phyloP scores from a whole-genome alignment of 1,139 yeast genomes.

The Blastobotrys illinoisensis region DNA sequence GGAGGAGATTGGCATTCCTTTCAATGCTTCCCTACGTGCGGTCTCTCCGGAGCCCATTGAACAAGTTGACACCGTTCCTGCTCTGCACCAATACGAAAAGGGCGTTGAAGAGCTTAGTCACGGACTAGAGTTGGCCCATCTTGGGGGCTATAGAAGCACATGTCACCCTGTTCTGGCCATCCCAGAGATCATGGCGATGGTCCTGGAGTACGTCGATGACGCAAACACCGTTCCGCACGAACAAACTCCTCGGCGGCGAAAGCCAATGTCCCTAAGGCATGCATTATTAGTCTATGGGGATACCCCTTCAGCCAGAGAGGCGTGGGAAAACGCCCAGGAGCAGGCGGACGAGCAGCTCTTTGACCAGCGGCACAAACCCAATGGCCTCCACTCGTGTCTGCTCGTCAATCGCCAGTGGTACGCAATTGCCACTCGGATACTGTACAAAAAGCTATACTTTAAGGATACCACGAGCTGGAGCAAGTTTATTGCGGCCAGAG shows the following conservation, averaged over 20 bases:
- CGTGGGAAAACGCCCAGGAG: constrained; percentile 41
- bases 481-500: constrained; percentile 34
- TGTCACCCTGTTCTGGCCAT: constrained; percentile 54
- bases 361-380: constrained; percentile 2
- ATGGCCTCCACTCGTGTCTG: constrained; percentile 52
- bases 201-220: constrained; percentile 54
- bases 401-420: constrained; percentile 66
- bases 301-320: constrained; percentile 43
- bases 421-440: constrained; percentile 47
- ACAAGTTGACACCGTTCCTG: background rate
- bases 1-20: background rate
- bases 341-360: constrained; percentile 3
- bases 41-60: background rate
- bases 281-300: constrained; percentile 55
- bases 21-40: background rate
- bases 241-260: constrained; percentile 51
- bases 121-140: background rate
- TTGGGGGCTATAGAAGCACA: background rate
- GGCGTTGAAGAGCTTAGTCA: background rate
- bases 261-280: constrained; percentile 63
- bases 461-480: constrained; percentile 44
- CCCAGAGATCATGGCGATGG: constrained; percentile 68
- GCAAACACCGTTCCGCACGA: constrained; percentile 52
- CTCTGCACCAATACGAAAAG: background rate
- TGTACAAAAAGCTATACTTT: constrained; percentile 54